Percentiles rank a stretch among this genome's conserved stretches.
phyloP scores from a whole-genome alignment of 2,329 filamentous ascomycete species.

The Pseudopithomyces maydicus region DNA sequence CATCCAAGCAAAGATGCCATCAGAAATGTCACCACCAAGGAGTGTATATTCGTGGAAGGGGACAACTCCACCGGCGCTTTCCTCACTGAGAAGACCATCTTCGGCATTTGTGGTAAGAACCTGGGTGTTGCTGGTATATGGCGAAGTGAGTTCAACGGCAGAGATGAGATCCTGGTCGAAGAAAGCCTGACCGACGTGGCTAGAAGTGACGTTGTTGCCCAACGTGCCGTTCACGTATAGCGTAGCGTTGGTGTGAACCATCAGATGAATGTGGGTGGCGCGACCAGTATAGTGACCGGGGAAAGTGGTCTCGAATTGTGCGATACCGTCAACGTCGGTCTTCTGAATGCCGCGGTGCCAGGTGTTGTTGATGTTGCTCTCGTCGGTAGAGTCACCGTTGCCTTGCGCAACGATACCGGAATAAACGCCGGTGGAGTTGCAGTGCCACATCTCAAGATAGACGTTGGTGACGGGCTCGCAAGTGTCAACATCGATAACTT shows the following conservation, averaged over 20 bases:
- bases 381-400: slow-evolving; percentile 48
- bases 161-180: slow-evolving; percentile 65
- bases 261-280: slow-evolving; percentile 50
- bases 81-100: slow-evolving; percentile 55
- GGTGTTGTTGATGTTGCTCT: slow-evolving; percentile 37
- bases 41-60: slow-evolving; percentile 64
- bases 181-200: slow-evolving; percentile 70
- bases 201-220: slow-evolving; percentile 53
- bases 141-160: slow-evolving; percentile 53
- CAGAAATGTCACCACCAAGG: slow-evolving; percentile 55
- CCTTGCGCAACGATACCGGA: slow-evolving; percentile 38
- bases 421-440: slow-evolving; percentile 37
- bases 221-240: slow-evolving; percentile 54
- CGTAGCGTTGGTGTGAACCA: slow-evolving; percentile 41
- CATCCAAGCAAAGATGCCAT: slow-evolving; percentile 42
- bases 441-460: slow-evolving; percentile 61
- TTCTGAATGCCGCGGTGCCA: slow-evolving; percentile 56
- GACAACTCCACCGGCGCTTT: slow-evolving; percentile 53
- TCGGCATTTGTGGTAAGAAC: slow-evolving; percentile 56
- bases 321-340: slow-evolving; percentile 55
- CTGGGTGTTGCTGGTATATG: slow-evolving; percentile 51
- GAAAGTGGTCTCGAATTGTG: slow-evolving; percentile 55
- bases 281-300: slow-evolving; percentile 46
- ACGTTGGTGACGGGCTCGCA: slow-evolving; percentile 57
- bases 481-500: slow-evolving; percentile 60